Conservation (phyloP, 2,329 filamentous ascomycete species). For the Diaporthe sp. region DNA sequence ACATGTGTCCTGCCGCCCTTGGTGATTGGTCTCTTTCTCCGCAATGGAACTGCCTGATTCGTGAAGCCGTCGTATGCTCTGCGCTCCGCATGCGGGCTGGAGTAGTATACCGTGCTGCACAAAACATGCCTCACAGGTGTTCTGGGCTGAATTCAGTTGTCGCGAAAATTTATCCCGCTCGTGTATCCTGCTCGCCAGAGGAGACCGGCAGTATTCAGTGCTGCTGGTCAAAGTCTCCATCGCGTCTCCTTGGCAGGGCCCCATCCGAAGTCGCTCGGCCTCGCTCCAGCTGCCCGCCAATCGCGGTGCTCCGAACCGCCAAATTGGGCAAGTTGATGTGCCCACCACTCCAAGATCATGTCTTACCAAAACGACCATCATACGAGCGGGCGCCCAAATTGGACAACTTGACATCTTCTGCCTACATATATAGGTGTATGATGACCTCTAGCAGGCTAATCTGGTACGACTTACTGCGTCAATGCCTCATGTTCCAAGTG, state of each 20-base stretch:
- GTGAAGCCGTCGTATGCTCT: not conserved
- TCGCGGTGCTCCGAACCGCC: not conserved
- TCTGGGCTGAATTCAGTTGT: not conserved
- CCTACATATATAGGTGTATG: not conserved
- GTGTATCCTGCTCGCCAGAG: not conserved
- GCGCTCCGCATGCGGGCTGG: not conserved
- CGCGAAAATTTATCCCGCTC: not conserved
- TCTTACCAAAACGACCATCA: not conserved
- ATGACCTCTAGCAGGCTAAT: not conserved
- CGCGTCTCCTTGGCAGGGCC: not conserved
- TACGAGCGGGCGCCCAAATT: not conserved
- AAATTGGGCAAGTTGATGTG: not conserved
- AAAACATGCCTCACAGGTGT: not conserved
- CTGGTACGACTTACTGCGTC: no score
- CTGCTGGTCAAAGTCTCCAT: not conserved
- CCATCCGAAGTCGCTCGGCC: not conserved
- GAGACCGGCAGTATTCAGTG: not conserved
- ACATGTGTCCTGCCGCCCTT: not conserved
- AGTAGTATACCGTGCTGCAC: not conserved
- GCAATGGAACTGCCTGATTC: not conserved
- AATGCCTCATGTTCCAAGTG: not conserved
- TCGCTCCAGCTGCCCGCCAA: not conserved
- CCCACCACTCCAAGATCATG: not conserved
- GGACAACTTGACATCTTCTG: no score
- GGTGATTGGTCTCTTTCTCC: not conserved